Evolutionary conservation across 768 basidiomycete genomes (phyloP), one percentile per base, ranked within the genome.

Genomic region (Boletus vermiculosoides): DNA sequence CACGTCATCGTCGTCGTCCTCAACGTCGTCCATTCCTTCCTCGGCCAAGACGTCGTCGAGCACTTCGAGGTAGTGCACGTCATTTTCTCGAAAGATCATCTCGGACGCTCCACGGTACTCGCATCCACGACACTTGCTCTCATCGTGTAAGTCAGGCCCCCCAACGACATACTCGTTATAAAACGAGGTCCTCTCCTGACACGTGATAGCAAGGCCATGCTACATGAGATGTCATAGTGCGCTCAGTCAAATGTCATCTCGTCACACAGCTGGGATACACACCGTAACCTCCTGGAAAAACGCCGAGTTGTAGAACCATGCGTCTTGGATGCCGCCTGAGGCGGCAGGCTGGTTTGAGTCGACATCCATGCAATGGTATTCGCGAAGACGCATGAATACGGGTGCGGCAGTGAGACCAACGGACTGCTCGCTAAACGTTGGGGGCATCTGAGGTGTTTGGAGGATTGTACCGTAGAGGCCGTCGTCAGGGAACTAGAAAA

Each of bases 331-430:
- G 25, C 76, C 71, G 41, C 79, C 78, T 23, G 68, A 56, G 11
- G 60, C 40, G 3, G 56, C 65, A 2, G 73, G 76, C 33, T 60
- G 65, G 49, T 66, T 72, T 18, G 81, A 78, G 1, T 48, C 39
- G 49, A 69, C 52, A 41, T 81, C 72, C 64, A 77, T 71, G 58
- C 77, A 78, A 50, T 78, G 74, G 50, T 80, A 82, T 65, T 90
- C 88, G 42, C 73, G 70, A 25, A 88, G 69, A 12, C 83, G 77
- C 73, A 89, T 76, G 65, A 79, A 87, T 37, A 87, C 60, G 5
- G 86, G 86, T 23, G 76, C 71, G 55, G 77, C 78, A 5, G 71
- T 73, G 34, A 83, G 65, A 23, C 56, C 66, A 0, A 78, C 55
- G 4, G 63, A 60, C 12, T 62, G 59, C 57, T 81, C 80, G 36